Evolutionary conservation across 306 rosid genomes (phyloP).

Genomic region (Cucurbita ficifolia): DNA sequence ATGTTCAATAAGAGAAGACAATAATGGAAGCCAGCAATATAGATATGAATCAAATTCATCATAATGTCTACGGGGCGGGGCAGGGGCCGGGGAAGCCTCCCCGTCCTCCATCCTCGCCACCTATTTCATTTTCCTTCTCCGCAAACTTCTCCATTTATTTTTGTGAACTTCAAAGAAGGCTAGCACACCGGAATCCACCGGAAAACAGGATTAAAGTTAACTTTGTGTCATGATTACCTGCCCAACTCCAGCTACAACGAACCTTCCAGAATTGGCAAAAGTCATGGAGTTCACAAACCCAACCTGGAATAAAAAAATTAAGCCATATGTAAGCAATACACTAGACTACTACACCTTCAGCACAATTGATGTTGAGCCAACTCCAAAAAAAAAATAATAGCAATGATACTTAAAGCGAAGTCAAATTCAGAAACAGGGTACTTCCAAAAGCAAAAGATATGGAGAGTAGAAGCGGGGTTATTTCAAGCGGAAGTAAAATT

Average conservation of each 20-base stretch:
- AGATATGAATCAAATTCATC: background rate
- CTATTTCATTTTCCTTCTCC: too few relatives aligned
- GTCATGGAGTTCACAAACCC: slow-evolving; percentile 91
- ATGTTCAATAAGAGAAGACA: background rate
- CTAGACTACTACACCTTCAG: background rate
- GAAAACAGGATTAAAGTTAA: background rate
- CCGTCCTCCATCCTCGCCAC: too few relatives aligned
- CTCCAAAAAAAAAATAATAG: background rate
- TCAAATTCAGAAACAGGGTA: too few relatives aligned
- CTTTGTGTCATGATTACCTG: slow-evolving; percentile 29
- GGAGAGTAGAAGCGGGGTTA: background rate
- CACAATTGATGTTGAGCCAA: background rate
- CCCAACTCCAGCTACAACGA: slow-evolving; percentile 82
- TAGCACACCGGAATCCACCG: too few relatives aligned
- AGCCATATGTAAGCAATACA: background rate
- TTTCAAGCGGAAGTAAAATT: background rate
- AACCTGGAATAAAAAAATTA: slow-evolving; percentile 33
- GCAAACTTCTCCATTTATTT: too few relatives aligned
- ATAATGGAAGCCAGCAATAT: background rate
- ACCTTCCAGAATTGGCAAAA: slow-evolving; percentile 71
- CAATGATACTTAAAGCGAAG: too few relatives aligned
- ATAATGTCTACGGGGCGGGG: background rate
- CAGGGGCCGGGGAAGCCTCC: too few relatives aligned
- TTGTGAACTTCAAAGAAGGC: too few relatives aligned
- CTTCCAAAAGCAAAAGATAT: background rate